phyloP scores from a whole-genome alignment of 176 grass and related monocot species.

The Otatea glauca region DNA sequence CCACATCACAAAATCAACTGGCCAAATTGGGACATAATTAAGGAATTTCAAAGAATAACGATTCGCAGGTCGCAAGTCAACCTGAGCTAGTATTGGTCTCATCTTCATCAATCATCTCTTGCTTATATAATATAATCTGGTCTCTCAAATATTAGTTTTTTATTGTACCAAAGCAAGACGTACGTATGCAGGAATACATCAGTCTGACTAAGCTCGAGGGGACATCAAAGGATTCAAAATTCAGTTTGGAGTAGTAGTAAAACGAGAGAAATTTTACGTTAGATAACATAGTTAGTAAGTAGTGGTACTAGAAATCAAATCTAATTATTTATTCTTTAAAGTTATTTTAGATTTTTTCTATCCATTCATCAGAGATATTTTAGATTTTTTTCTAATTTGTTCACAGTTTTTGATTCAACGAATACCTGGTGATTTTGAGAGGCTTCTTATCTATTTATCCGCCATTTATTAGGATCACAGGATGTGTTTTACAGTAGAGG shows the following conservation, averaged over 20 bases:
- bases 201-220: neutral
- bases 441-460: too few species aligned
- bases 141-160: neutral
- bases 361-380: too few species aligned
- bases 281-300: too few species aligned
- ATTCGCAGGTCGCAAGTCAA: constrained; percentile 22
- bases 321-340: too few species aligned
- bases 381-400: too few species aligned
- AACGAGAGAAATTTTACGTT: too few species aligned
- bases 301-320: too few species aligned
- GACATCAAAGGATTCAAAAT: neutral
- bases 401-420: too few species aligned
- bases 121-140: neutral
- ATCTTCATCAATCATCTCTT: neutral
- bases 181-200: neutral
- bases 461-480: too few species aligned
- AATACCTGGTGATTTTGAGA: too few species aligned
- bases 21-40: constrained; percentile 1
- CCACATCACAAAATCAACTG: neutral
- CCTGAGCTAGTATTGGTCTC: neutral
- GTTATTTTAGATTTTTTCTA: too few species aligned
- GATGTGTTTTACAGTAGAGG: too few species aligned
- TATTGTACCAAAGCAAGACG: neutral
- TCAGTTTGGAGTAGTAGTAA: neutral
- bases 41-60: neutral